Base-by-base conservation (phyloP, 768 basidiomycete species). In the Boletellus sp. region DNA sequence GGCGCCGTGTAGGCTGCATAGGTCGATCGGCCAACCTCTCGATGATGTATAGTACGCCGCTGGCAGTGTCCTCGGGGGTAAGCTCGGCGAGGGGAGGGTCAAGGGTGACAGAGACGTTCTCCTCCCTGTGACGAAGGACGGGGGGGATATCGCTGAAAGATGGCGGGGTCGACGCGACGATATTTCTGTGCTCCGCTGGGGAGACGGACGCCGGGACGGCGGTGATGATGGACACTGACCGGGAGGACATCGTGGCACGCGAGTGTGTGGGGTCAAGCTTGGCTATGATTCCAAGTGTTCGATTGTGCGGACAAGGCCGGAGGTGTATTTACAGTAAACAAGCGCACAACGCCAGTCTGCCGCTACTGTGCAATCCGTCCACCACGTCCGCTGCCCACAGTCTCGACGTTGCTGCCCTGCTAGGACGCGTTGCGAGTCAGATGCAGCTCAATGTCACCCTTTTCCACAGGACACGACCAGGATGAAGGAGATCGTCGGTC, bases 61-160 rank as follows among this genome's bases (percentile, higher is more conserved):
- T 70, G 3, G 73, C 69, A 24, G 67, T 58, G 54, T 84, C 81
- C 31, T 77, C 69, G 4, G 70, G 59, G 12, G 77, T 65, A 62
- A 90, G 85, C 4, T 73, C 81, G 6, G 79, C 76, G 49, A 87
- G 64, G 1, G 81, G 73, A 15, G 93, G 92, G 50, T 89, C 84
- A 36, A 95, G 72, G 0, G 72, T 61, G 45, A 91, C 72, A 3
- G 80, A 74, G 44, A 94, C 88, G 60, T 80, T 76, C 1, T 84
- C 78, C 60, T 94, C 80, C 59, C 78, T 76, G 71, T 89, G 84
- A 57, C 82, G 78, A 46, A 95, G 72, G 48, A 94, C 74, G 1
- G 94, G 85, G 1, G 87, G 91, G 50, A 98, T 94, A 58, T 88
- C 85, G 52, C 69, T 74, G 70, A 97, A 96, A 0, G 90, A 90